These are phyloP conservation scores for Rhododendron ferrugineum DNA, from an alignment of 148 eudicot species.

Conservation along the genomic window DNA sequence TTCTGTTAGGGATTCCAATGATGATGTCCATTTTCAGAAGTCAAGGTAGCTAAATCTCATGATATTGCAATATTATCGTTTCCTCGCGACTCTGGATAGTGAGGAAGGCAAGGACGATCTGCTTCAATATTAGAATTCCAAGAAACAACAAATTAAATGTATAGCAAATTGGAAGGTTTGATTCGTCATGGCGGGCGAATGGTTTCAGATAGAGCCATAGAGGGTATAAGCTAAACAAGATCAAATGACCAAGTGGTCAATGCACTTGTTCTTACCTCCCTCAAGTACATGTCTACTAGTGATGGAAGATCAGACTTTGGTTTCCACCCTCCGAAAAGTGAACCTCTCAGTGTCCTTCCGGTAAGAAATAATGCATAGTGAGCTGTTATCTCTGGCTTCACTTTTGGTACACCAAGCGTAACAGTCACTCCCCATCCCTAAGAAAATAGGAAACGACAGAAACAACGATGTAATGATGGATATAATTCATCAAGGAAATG, in stretches of 20 bases:
- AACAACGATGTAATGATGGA: background rate
- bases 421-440: slow-evolving; percentile 98
- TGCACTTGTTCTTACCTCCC: slow-evolving; percentile 39
- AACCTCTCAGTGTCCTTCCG: slow-evolving; percentile 82
- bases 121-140: background rate
- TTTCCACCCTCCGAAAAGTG: slow-evolving; percentile 95
- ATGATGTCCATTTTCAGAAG: background rate
- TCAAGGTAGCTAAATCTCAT: background rate
- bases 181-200: background rate
- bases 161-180: background rate
- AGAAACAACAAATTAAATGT: background rate
- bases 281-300: slow-evolving; percentile 76
- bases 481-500: background rate
- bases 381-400: slow-evolving; percentile 67
- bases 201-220: background rate
- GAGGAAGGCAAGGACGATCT: background rate
- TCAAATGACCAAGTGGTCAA: background rate
- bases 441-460: background rate
- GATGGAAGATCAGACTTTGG: slow-evolving; percentile 91
- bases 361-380: slow-evolving; percentile 68
- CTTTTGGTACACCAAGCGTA: slow-evolving; percentile 93
- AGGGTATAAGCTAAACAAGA: background rate
- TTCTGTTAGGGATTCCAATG: background rate
- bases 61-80: background rate
- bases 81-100: background rate